phyloP scores from a whole-genome alignment of 257 asterid genomes.

The Avicennia marina region DNA sequence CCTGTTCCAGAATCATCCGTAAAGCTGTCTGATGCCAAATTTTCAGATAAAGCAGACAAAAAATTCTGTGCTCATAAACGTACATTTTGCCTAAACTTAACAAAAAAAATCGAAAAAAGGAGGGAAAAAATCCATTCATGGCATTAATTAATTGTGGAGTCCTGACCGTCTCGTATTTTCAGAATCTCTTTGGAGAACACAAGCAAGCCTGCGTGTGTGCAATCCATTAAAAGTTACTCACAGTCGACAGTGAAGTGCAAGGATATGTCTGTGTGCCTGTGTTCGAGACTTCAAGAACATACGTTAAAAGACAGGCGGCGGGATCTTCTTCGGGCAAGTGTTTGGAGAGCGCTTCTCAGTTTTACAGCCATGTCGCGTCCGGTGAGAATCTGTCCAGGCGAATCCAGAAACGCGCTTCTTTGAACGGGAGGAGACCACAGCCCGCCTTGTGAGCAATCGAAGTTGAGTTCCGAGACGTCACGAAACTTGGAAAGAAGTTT shows the following conservation, averaged over 20 bases:
- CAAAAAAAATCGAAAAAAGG: no score
- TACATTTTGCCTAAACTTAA: no score
- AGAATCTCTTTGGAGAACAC: conserved; percentile 53
- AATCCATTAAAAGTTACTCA: background rate
- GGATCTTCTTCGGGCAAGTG: conserved; percentile 33
- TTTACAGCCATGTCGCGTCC: conserved; percentile 37
- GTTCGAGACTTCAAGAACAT: no score
- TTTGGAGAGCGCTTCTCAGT: conserved; percentile 29
- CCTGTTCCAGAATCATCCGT: no score
- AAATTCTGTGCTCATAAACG: no score
- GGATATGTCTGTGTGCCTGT: no score
- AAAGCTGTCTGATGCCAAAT: no score
- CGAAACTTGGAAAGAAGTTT: conserved; percentile 39
- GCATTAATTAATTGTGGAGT: no score
- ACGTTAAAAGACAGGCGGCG: no score
- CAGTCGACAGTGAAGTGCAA: background rate
- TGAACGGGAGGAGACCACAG: conserved; percentile 65
- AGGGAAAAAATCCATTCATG: no score
- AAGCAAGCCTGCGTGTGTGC: conserved; percentile 37
- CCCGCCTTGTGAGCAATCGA: conserved; percentile 49
- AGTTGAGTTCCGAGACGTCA: conserved; percentile 45
- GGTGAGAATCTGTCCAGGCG: conserved; percentile 39
- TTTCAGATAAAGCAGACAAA: no score
- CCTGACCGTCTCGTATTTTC: no score
- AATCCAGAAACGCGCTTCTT: conserved; percentile 40